Conservation (phyloP, 148 eudicot genomes). For the Rhododendron molle region DNA sequence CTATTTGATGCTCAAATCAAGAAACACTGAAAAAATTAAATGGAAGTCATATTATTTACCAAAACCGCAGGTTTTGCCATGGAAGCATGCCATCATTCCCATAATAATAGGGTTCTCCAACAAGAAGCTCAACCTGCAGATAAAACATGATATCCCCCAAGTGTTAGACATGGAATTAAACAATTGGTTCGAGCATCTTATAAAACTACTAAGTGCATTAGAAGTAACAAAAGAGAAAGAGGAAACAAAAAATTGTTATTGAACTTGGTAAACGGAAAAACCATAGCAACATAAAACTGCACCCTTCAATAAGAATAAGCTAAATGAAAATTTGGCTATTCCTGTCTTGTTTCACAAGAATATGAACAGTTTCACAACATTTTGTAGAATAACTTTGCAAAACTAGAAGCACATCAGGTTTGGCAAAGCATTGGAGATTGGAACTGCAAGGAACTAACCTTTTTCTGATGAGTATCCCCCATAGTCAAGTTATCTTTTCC, state of each 20-base stretch:
- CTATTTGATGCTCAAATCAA: constrained; percentile 2
- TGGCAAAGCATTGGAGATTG: not conserved
- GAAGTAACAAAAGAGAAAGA: not conserved
- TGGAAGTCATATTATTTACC: constrained; percentile 34
- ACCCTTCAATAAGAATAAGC: not conserved
- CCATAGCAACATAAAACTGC: not conserved
- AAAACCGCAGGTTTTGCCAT: constrained; percentile 87
- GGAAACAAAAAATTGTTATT: not conserved
- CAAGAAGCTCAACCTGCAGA: constrained; percentile 66
- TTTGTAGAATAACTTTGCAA: not conserved
- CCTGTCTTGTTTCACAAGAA: not conserved
- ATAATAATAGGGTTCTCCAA: constrained; percentile 85
- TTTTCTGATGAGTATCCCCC: constrained; percentile 39
- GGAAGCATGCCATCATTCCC: constrained; percentile 75
- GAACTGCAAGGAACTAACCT: constrained; percentile 33
- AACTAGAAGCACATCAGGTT: not conserved
- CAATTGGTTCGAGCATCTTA: not conserved
- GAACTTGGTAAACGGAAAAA: not conserved
- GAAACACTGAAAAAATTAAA: not conserved
- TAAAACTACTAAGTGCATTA: not conserved
- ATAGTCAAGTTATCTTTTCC: constrained; percentile 30
- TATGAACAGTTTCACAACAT: not conserved
- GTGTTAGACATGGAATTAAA: not conserved
- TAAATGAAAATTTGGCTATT: not conserved
- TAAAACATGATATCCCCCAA: not conserved